Percentiles rank a stretch among this genome's conserved stretches.
Evolutionary conservation across 1,284 basidiomycete genomes (phyloP).

Genomic region (Cystobasidium slooffiae): DNA sequence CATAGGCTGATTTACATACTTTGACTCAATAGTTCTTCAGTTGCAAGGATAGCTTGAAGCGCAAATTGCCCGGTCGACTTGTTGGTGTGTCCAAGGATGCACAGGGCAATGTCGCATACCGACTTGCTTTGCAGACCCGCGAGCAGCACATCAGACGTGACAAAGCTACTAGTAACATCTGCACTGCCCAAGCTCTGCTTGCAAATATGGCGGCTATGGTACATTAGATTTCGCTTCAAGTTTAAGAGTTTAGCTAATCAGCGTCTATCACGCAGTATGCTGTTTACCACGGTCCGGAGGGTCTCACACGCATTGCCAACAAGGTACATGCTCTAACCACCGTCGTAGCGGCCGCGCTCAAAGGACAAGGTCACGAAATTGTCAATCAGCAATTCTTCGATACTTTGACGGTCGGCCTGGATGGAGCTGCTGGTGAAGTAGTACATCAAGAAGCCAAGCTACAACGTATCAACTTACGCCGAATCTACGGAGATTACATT

Average conservation of each 20-base stretch:
- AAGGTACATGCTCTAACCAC: conserved; percentile 89
- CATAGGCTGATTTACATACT: conserved; percentile 54
- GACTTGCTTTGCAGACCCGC: conserved; percentile 90
- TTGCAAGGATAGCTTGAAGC: conserved; percentile 86
- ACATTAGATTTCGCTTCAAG: too few species aligned
- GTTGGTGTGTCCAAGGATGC: conserved; percentile 88
- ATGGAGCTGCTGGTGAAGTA: conserved; percentile 65
- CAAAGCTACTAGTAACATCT: conserved; percentile 93
- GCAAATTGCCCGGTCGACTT: conserved; percentile 94
- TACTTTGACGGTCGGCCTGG: conserved; percentile 78
- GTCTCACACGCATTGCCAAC: conserved; percentile 81
- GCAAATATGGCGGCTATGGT: conserved; percentile 95
- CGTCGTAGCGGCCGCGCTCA: conserved; percentile 72
- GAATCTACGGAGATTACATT: conserved; percentile 74
- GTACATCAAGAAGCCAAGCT: conserved; percentile 73
- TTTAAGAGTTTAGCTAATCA: conserved; percentile 42
- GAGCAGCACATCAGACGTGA: conserved; percentile 96
- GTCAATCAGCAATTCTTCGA: conserved; percentile 77
- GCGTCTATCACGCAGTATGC: conserved; percentile 58
- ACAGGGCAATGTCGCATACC: conserved; percentile 83
- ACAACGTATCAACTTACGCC: conserved; percentile 81
- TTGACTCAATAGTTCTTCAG: conserved; percentile 74
- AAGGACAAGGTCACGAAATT: conserved; percentile 71
- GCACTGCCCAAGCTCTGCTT: conserved; percentile 85
- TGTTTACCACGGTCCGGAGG: conserved; percentile 91